Percentiles rank a stretch among this genome's conserved stretches.
phyloP scores from a whole-genome alignment of 2,329 filamentous ascomycete species.

The Epichloe gansuensis region DNA sequence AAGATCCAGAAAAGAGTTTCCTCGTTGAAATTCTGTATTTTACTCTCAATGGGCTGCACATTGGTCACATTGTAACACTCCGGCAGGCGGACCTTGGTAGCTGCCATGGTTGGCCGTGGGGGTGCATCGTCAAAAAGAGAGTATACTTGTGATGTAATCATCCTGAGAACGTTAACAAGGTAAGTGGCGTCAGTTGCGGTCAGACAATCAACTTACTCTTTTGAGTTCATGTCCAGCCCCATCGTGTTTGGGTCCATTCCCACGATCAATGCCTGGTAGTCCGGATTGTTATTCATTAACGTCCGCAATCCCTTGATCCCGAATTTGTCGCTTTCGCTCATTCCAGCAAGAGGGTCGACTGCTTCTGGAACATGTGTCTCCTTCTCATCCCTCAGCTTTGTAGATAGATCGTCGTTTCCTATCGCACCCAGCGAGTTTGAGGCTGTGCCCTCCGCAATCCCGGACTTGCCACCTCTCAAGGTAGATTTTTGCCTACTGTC shows the following conservation, averaged over 20 bases:
- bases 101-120: constrained; percentile 41
- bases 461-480: constrained; percentile 26
- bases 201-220: constrained; percentile 35
- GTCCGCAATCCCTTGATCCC: constrained; percentile 51
- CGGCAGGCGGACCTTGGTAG: constrained; percentile 42
- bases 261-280: constrained; percentile 47
- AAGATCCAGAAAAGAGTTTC: constrained; percentile 60
- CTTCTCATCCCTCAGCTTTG: constrained; percentile 31
- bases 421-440: constrained; percentile 34
- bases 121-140: constrained; percentile 48
- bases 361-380: constrained; percentile 26
- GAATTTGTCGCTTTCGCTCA: constrained; percentile 51
- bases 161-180: constrained; percentile 22
- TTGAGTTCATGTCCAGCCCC: constrained; percentile 43
- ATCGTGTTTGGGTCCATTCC: constrained; percentile 46
- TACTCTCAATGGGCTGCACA: constrained; percentile 50
- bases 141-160: constrained; percentile 46
- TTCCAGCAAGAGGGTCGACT: constrained; percentile 46
- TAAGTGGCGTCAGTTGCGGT: background rate
- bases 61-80: constrained; percentile 57
- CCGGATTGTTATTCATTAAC: constrained; percentile 50
- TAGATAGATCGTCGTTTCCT: constrained; percentile 28
- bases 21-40: constrained; percentile 54
- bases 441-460: constrained; percentile 21
- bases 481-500: constrained; percentile 33